Conservation (phyloP, 371 early-diverging fungal genomes). For the Blakeslea trispora region DNA sequence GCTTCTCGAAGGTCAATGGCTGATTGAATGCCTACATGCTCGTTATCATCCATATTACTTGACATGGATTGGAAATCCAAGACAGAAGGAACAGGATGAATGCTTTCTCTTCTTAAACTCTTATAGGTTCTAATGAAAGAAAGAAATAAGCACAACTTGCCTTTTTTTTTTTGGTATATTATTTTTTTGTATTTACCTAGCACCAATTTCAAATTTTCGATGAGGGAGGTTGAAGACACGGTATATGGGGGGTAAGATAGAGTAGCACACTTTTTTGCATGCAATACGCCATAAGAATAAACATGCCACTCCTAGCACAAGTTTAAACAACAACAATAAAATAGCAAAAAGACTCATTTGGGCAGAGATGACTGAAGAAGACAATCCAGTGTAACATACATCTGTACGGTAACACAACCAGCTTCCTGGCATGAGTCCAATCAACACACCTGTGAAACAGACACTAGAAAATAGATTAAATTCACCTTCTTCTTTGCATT, state of each 20-base stretch:
- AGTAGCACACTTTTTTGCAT: conserved; percentile 61
- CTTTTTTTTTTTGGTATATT: too few relatives aligned
- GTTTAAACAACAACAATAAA: conserved; percentile 44
- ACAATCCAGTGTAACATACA: conserved; percentile 36
- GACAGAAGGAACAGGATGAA: conserved; percentile 66
- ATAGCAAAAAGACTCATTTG: conserved; percentile 25
- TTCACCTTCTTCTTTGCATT: too few relatives aligned
- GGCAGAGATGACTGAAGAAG: conserved; percentile 43
- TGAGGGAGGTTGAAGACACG: conserved; percentile 63
- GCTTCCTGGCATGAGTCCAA: conserved; percentile 68
- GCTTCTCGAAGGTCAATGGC: conserved; percentile 60
- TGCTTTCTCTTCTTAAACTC: conserved; percentile 56
- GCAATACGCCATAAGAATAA: conserved; percentile 66
- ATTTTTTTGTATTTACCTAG: conserved; percentile 28
- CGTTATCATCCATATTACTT: conserved; percentile 46
- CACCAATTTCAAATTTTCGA: conserved; percentile 57
- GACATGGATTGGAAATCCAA: conserved; percentile 58
- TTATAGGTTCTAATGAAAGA: conserved; percentile 54
- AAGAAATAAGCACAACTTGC: too few relatives aligned
- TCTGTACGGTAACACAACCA: conserved; percentile 53
- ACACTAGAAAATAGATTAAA: conserved; percentile 38
- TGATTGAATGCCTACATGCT: conserved; percentile 58
- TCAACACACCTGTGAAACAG: conserved; percentile 70
- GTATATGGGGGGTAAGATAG: conserved; percentile 63
- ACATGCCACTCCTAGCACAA: conserved; percentile 57